phyloP scores from a whole-genome alignment of 2,329 filamentous ascomycete species.

The Huntiella bhutanensis region DNA sequence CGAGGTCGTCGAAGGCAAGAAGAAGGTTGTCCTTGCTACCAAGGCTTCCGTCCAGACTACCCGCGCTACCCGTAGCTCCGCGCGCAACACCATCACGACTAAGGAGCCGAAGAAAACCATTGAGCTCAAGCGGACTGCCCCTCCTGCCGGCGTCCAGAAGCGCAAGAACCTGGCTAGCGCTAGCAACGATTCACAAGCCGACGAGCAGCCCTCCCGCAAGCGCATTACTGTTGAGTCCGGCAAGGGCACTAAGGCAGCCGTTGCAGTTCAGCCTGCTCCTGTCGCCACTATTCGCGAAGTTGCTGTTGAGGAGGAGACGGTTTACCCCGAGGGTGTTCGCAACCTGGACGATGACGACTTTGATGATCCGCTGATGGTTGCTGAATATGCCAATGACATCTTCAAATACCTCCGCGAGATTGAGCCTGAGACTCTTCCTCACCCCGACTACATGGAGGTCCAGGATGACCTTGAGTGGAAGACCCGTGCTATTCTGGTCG shows the following conservation, averaged over 20 bases:
- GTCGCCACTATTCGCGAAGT: conserved; percentile 13
- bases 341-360: conserved; percentile 73
- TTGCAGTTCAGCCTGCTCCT: conserved; percentile 10
- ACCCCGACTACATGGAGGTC: conserved; percentile 85
- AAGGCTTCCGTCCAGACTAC: conserved; percentile 58
- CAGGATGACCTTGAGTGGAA: conserved; percentile 96
- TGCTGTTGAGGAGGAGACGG: conserved; percentile 16
- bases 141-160: conserved; percentile 56
- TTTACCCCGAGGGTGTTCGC: conserved; percentile 23
- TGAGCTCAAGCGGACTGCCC: conserved; percentile 53
- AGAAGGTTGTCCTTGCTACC: conserved; percentile 57
- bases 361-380: conserved; percentile 92
- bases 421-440: conserved; percentile 61
- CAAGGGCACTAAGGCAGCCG: conserved; percentile 20
- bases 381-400: conserved; percentile 92
- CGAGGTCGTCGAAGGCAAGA: conserved; percentile 51
- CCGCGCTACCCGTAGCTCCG: conserved; percentile 44
- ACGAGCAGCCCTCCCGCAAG: conserved; percentile 41
- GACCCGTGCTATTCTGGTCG: conserved; percentile 88
- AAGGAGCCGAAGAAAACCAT: conserved; percentile 50
- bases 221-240: conserved; percentile 26
- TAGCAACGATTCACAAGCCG: conserved; percentile 6
- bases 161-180: conserved; percentile 37
- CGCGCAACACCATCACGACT: conserved; percentile 40
- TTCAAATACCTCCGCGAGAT: conserved; percentile 88